Conservation (phyloP, 768 basidiomycete genomes). For the Leccinum sublutescens region DNA sequence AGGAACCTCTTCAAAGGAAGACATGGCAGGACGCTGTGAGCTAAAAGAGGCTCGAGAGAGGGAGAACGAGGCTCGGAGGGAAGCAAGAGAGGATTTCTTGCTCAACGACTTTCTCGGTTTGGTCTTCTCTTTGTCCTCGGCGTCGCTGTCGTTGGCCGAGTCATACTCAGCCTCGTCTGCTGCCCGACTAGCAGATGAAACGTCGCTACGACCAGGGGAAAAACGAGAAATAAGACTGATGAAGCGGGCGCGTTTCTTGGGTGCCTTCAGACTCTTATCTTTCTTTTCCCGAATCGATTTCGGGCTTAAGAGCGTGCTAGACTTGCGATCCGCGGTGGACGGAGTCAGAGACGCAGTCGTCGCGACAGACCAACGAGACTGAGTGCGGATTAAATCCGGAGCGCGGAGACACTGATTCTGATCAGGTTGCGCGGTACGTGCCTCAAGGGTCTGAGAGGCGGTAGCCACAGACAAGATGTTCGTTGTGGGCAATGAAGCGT, state of each 20-base stretch:
- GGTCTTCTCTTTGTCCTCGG: conserved; percentile 16
- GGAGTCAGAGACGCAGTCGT: conserved; percentile 30
- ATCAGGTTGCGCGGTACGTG: not conserved
- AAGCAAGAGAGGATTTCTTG: conserved; percentile 33
- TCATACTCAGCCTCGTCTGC: conserved; percentile 20
- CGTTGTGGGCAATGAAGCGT: conserved; percentile 5
- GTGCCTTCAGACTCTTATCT: conserved; percentile 23
- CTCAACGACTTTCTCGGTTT: conserved; percentile 19
- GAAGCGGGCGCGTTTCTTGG: conserved; percentile 33
- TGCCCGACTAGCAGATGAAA: conserved; percentile 1
- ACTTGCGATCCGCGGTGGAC: conserved; percentile 14
- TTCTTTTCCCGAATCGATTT: conserved; percentile 21
- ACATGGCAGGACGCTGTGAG: conserved; percentile 24
- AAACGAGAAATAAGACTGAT: conserved; percentile 33
- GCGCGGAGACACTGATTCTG: conserved; percentile 2
- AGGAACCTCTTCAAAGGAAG: conserved; percentile 23
- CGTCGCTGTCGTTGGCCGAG: conserved; percentile 22
- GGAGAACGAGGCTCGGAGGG: conserved; percentile 31
- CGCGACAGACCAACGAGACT: conserved; percentile 31
- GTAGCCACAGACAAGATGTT: conserved; percentile 12
- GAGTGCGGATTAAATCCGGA: conserved; percentile 6
- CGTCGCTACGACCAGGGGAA: conserved; percentile 30
- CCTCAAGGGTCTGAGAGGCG: not conserved
- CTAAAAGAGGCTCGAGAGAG: conserved; percentile 29
- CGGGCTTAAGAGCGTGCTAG: not conserved